A percentile compares a stretch with the other conserved stretches of the same genome.
Conservation (phyloP, 306 rosid species). For the Ormosia emarginata region DNA sequence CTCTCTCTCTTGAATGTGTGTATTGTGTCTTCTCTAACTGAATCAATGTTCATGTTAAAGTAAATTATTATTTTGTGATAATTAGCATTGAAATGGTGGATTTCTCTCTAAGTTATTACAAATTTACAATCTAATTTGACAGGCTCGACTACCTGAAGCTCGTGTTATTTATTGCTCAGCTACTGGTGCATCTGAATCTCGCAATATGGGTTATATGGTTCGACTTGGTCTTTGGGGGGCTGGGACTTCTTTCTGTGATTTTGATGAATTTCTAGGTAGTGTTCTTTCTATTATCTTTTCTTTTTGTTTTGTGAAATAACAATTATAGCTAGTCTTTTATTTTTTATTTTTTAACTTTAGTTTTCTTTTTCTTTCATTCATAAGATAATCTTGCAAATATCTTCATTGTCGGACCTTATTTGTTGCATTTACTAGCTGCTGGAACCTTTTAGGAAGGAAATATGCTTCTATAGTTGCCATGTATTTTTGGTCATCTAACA, state of each 20-base stretch:
- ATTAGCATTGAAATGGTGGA: slow-evolving; percentile 7
- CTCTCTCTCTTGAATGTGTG: not conserved
- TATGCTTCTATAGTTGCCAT: not conserved
- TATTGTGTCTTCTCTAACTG: not conserved
- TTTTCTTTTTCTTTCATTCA: not conserved
- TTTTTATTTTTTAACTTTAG: not conserved
- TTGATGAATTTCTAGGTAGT: slow-evolving; percentile 86
- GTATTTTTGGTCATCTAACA: not conserved
- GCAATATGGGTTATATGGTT: slow-evolving; percentile 98
- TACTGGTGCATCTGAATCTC: slow-evolving; percentile 98
- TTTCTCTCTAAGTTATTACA: slow-evolving; percentile 8
- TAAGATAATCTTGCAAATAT: not conserved
- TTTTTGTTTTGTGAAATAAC: not conserved
- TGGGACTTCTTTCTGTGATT: slow-evolving; percentile 81
- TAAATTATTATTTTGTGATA: not conserved
- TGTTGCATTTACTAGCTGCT: slow-evolving; percentile 2
- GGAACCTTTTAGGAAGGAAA: not conserved
- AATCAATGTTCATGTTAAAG: not conserved
- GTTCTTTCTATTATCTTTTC: slow-evolving; percentile 7
- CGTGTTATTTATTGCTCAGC: slow-evolving; percentile 97
- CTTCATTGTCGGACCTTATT: not conserved
- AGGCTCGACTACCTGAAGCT: slow-evolving; percentile 87
- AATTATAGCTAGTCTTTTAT: not conserved
- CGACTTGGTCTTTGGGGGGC: slow-evolving; percentile 99
- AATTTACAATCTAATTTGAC: slow-evolving; percentile 25